Base-by-base conservation (phyloP, 2,329 filamentous ascomycete genomes). In the Penicillium decumbens region DNA sequence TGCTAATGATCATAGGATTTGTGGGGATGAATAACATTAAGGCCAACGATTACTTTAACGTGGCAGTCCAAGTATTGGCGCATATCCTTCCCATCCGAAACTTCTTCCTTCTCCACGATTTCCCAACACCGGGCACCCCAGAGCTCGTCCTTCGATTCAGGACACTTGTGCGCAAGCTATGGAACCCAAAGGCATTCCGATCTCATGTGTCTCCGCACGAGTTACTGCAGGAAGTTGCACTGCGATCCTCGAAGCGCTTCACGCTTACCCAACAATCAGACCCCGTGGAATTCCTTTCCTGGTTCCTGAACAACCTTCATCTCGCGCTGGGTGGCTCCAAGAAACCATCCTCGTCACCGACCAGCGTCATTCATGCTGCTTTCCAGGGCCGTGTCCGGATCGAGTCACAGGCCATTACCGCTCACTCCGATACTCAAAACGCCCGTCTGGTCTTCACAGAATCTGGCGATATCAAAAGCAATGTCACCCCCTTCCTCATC, bases 21-120 rank as follows among this genome's bases (percentile, higher is more conserved):
- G 89, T 98, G 53, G 93, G 93, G 58, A 95, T 98, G 88, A 98
- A 98, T 79, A 98, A 98, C 73, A 96, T 98, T 78, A 98, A 98
- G 72, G 89, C 93, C 50, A 98, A 98, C 73, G 93, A 98, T 75
- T 98, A 98, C 74, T 80, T 97, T 65, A 98, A 98, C 67, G 92
- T 95, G 24, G 82, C 96, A 3, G 86, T 95, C 42, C 93, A 98
- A 70, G 86, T 91, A 6, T 79, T 98, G 32, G 85, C 92, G 2
- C 93, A 98, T 70, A 89, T 97, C 24, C 77, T 84, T 18, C 92
- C 93, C 3, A 76, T 98, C 59, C 84, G 93, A 29, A 96, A 97
- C 68, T 97, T 84, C 73, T 84, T 97, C 66, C 83, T 98, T 63
- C 80, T 97, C 1, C 89, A 95, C 65, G 81, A 95, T 59, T 85